Base-by-base conservation (phyloP, 2,329 filamentous ascomycete genomes). In the Ceratocystis ficicola region DNA sequence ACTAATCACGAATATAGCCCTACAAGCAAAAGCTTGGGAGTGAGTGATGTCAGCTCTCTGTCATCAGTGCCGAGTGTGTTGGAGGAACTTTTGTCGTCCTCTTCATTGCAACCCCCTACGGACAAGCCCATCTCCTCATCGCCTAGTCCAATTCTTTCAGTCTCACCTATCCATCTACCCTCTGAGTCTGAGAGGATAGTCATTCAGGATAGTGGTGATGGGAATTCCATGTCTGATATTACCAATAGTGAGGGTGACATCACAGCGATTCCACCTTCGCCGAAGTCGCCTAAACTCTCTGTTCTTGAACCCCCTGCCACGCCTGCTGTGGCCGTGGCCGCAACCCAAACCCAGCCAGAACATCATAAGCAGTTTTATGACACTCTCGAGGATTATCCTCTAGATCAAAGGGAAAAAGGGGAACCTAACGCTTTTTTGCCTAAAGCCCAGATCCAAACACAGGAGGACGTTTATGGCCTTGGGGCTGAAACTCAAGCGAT, bases 401-500 rank as follows among this genome's bases (percentile, higher is more conserved):
- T 7, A 32, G 28, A 20, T 32, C 52, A 12, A 30, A 12, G 6
- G 6, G 52, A 15, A 32, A 30, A 7, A 5, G 10, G 17, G 6
- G 28, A 30, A 17, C 12, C 12, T 7, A 2, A 57, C 28, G 2
- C 28, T 60, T 20, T n/a, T 46, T 5, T 15, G 12, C 22, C 55
- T 12, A 12, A 25, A 46, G 3, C 32, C 8, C 32, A 41, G 17
- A 44, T 20, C 12, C 65, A 55, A 60, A 36, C 22, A 30, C 50
- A 69, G 5, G 66, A 70, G 5, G 63, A 69, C 7, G 20, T 69
- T 68, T 71, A 74, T 68, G 44, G 70, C 22, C 70, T 70, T 5
- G 73, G 75, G 3, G 69, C 69, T 2, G 73, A 73, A 69, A 77
- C 75, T 1, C 66, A 67, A 25, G 66, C 66, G 10, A 46, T 62